Base-by-base conservation (phyloP, 345 rosid species). In the Rhizophora mangle region DNA sequence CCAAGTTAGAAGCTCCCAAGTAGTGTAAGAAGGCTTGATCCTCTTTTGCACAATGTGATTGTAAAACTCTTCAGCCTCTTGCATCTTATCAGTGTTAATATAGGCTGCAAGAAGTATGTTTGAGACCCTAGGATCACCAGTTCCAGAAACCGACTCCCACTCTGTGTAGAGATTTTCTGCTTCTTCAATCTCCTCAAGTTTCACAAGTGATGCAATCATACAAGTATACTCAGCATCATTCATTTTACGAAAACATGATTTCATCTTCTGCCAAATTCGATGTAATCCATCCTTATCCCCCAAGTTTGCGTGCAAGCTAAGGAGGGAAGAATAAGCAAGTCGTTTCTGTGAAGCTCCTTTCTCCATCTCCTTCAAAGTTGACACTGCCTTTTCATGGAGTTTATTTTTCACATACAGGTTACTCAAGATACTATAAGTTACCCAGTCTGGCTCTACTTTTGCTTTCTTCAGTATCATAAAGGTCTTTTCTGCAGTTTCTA, bases 1-100 rank as follows among this genome's bases (percentile, higher is more conserved):
- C 88, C 89, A 82, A 1, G 91, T 80, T 59, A 92, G 87, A 75
- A 89, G 93, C 71, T 94, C 96, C 93, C 93, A 92, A 47, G 97
- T 86, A 26, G 93, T 87, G 75, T 91, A 89, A 76, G 81, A 78
- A 5, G 93, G 93, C 52, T 68, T 79, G 30, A 87, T 77, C 62
- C 84, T 85, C 72, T 87, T 88, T 58, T 80, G 72, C 22, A 81
- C 74, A 55, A 88, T 83, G 9, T 69, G 79, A 37, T 81, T 62
- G 68, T 74, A 79, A 68, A 94, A 85, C 20, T 68, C 71, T 76
- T 84, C 89, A 21, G 92, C 97, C 49, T 76, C 70, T 64, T 80
- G 86, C 62, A 85, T 68, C 74, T 74, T 84, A 27, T 83, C 75
- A 72, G 69, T 68, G 60, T 87, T 89, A 67, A 88, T 79, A 73